Percentiles rank a stretch among this genome's conserved stretches.
These are phyloP conservation scores for Neurospora sublineolata DNA, from an alignment of 495 filamentous ascomycete genomes.

Conservation along the genomic window DNA sequence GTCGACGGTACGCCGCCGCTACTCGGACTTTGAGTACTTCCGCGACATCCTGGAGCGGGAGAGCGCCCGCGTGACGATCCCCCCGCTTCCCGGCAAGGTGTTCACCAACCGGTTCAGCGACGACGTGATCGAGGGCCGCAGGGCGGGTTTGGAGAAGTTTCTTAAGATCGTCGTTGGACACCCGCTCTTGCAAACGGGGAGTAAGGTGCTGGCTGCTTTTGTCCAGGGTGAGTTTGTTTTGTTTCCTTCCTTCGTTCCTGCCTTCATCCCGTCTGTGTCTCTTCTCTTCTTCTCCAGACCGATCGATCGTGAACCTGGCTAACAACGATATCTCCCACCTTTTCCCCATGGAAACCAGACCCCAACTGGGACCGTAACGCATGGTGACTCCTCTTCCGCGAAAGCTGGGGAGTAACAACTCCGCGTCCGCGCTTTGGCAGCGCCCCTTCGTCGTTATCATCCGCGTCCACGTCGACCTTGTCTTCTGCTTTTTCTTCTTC, in stretches of 20 bases:
- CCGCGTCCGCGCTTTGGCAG: slow-evolving; percentile 12
- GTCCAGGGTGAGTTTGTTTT: slow-evolving; percentile 67
- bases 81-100: slow-evolving; percentile 90
- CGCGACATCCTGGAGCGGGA: slow-evolving; percentile 96
- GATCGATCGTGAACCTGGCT: not conserved
- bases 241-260: not conserved
- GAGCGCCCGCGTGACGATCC: slow-evolving; percentile 86
- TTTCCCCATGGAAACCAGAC: slow-evolving; percentile 29
- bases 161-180: slow-evolving; percentile 96
- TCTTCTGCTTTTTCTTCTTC: not conserved
- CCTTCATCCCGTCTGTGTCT: too few species aligned
- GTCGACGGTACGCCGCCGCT: slow-evolving; percentile 79
- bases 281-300: not conserved
- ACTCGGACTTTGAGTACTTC: slow-evolving; percentile 97
- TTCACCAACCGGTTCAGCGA: slow-evolving; percentile 98
- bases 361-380: slow-evolving; percentile 70
- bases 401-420: slow-evolving; percentile 10
- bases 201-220: slow-evolving; percentile 88
- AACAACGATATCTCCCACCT: not conserved
- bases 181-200: slow-evolving; percentile 91
- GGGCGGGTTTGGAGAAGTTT: slow-evolving; percentile 88
- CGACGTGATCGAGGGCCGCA: slow-evolving; percentile 92
- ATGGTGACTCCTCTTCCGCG: slow-evolving; percentile 41
- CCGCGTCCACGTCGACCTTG: not conserved
- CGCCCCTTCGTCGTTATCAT: slow-evolving; percentile 10